Conservation (phyloP, 1,284 basidiomycete genomes). For the Jaminaea rosea region DNA sequence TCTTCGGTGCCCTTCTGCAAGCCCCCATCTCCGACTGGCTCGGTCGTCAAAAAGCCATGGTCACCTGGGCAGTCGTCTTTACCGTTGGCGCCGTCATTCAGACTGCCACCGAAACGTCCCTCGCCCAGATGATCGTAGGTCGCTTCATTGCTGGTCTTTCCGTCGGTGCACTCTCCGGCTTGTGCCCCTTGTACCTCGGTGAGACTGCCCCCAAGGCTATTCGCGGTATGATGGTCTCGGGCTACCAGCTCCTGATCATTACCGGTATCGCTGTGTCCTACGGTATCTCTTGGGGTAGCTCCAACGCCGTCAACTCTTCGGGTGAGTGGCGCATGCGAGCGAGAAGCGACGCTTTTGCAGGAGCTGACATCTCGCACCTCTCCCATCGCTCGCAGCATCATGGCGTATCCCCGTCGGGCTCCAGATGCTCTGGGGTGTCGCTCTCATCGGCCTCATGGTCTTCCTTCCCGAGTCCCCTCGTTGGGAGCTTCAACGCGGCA, state of each 20-base stretch:
- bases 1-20: conserved; percentile 56
- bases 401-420: conserved; percentile 65
- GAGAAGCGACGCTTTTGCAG: no score
- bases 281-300: conserved; percentile 56
- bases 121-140: conserved; percentile 28
- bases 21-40: conserved; percentile 54
- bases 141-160: conserved; percentile 52
- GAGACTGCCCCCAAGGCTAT: conserved; percentile 67
- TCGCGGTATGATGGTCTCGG: conserved; percentile 73
- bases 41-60: conserved; percentile 60
- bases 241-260: conserved; percentile 57
- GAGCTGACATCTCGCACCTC: no score
- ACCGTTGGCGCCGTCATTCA: conserved; percentile 33
- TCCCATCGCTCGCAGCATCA: no score
- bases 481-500: conserved; percentile 65
- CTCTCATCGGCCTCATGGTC: conserved; percentile 50
- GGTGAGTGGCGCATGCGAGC: no score
- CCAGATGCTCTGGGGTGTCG: conserved; percentile 54
- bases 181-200: conserved; percentile 74
- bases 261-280: conserved; percentile 54
- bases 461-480: conserved; percentile 68
- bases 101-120: conserved; percentile 18
- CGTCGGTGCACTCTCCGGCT: conserved; percentile 67
- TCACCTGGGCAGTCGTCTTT: conserved; percentile 49
- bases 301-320: conserved; percentile 18